phyloP scores from a whole-genome alignment of 441 rosid genomes.

The Daphne laureola region DNA sequence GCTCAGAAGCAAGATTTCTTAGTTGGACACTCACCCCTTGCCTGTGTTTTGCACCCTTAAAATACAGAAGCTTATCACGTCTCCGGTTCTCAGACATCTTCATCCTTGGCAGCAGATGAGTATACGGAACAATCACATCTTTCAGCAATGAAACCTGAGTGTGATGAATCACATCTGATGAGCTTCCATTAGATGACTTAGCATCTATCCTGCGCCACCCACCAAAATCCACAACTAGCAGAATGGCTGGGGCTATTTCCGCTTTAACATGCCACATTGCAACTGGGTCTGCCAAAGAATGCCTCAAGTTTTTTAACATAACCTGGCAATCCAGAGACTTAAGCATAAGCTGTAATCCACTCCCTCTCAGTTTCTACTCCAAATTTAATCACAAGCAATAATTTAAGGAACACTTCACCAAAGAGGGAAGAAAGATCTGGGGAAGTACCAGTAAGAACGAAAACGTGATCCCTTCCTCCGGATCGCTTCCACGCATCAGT shows the following conservation, averaged over 20 bases:
- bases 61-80: slow-evolving; percentile 67
- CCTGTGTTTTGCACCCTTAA: slow-evolving; percentile 92
- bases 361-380: background rate
- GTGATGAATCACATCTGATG: slow-evolving; percentile 53
- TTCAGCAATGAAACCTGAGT: slow-evolving; percentile 88
- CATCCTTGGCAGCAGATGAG: slow-evolving; percentile 71
- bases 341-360: slow-evolving; percentile 35
- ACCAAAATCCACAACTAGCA: slow-evolving; percentile 94
- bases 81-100: slow-evolving; percentile 43
- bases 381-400: background rate
- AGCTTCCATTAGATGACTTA: slow-evolving; percentile 43
- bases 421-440: too few relatives aligned
- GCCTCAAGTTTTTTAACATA: slow-evolving; percentile 69
- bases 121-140: slow-evolving; percentile 91
- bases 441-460: slow-evolving; percentile 66
- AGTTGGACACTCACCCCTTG: slow-evolving; percentile 51
- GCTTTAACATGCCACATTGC: slow-evolving; percentile 95
- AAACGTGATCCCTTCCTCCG: slow-evolving; percentile 82
- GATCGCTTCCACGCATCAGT: slow-evolving; percentile 73
- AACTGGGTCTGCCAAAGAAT: slow-evolving; percentile 97
- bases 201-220: slow-evolving; percentile 89
- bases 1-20: background rate
- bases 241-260: slow-evolving; percentile 75
- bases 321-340: slow-evolving; percentile 57
- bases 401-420: too few relatives aligned